phyloP scores from a whole-genome alignment of 1,139 yeast species.

The Kodamaea derodonti region DNA sequence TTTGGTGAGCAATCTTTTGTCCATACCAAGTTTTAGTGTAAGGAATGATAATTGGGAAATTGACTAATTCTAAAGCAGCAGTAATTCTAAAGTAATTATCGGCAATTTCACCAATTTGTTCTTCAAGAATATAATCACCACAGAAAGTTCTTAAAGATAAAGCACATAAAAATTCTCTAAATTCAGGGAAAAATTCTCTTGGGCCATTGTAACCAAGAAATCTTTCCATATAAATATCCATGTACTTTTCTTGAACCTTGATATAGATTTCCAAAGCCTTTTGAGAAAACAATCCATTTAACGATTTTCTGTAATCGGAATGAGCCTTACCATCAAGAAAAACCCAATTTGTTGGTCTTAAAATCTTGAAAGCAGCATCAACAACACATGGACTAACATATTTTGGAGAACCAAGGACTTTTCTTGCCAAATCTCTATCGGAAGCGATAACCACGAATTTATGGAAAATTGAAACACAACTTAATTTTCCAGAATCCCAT shows the following conservation, averaged over 20 bases:
- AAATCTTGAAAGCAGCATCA: conserved; percentile 88
- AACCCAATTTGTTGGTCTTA: conserved; percentile 96
- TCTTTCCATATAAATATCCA: conserved; percentile 72
- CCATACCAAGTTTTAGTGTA: conserved; percentile 98
- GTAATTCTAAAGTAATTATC: conserved; percentile 90
- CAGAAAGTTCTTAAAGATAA: conserved; percentile 89
- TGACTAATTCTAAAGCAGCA: conserved; percentile 93
- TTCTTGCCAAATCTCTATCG: conserved; percentile 84
- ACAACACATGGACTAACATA: conserved; percentile 97
- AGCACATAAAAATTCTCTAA: conserved; percentile 95
- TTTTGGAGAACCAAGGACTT: conserved; percentile 77
- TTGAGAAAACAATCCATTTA: conserved; percentile 84
- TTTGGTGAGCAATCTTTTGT: conserved; percentile 84
- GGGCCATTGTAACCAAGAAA: conserved; percentile 64
- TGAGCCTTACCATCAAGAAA: conserved; percentile 95
- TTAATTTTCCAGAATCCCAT: conserved; percentile 91
- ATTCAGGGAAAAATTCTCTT: conserved; percentile 79
- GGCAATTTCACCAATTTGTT: conserved; percentile 79
- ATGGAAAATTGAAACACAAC: conserved; percentile 96
- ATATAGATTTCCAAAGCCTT: conserved; percentile 79
- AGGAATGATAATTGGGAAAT: conserved; percentile 94
- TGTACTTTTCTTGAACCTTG: conserved; percentile 77
- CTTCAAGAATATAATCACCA: conserved; percentile 90
- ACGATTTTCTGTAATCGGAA: conserved; percentile 83
- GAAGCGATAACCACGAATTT: conserved; percentile 96